Evolutionary conservation across 805 yeast species (phyloP).

Genomic region (Saccharomycopsis sp.): DNA sequence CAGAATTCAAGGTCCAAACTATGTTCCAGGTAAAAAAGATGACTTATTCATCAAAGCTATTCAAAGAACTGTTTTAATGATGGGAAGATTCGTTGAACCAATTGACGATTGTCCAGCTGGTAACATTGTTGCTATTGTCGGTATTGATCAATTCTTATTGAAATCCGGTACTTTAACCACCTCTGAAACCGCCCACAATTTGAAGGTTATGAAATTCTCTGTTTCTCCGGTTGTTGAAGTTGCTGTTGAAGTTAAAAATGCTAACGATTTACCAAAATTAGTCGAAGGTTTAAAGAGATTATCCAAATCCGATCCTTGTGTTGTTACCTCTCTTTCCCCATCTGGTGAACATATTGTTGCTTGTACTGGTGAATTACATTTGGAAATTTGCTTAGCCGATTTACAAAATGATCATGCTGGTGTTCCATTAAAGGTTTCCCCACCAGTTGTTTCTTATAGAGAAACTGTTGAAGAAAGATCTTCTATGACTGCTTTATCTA

Average conservation of each 20-base stretch:
- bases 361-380: conserved; percentile 99
- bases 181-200: conserved; percentile 93
- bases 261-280: conserved; percentile 97
- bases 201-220: conserved; percentile 99
- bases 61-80: conserved; percentile 99
- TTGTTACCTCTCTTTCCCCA: conserved; percentile 73
- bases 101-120: conserved; percentile 99
- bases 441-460: conserved; percentile 98
- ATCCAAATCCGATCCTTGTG: conserved; percentile 99
- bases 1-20: conserved; percentile 99
- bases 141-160: conserved; percentile 99
- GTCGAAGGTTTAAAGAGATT: conserved; percentile 99
- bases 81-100: conserved; percentile 98
- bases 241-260: conserved; percentile 99
- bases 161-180: conserved; percentile 99
- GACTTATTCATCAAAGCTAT: conserved; percentile 94
- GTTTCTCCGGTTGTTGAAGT: conserved; percentile 99
- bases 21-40: conserved; percentile 96
- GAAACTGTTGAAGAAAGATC: conserved; percentile 95
- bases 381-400: conserved; percentile 94
- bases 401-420: conserved; percentile 99
- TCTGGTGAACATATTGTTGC: conserved; percentile 99
- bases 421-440: conserved; percentile 94
- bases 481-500: conserved; percentile 91
- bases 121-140: conserved; percentile 99